Evolutionary conservation across 2,329 filamentous ascomycete species (phyloP).

Genomic region (Trichophyton schoenleinii): DNA sequence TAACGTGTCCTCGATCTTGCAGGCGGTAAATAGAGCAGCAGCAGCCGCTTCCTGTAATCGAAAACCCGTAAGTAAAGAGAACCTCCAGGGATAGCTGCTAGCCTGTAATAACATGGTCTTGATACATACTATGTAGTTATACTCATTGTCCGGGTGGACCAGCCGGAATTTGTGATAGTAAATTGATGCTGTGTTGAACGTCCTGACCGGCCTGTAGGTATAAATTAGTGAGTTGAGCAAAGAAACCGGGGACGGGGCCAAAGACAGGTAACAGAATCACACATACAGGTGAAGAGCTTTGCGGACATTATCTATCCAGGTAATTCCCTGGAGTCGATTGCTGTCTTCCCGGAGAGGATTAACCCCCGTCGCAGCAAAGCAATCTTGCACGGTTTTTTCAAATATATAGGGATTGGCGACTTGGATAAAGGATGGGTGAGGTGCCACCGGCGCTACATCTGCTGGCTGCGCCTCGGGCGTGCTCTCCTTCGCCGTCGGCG

Average conservation of each 20-base stretch:
- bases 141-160: constrained; percentile 71
- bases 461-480: background rate
- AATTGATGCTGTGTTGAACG: constrained; percentile 78
- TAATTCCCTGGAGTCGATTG: constrained; percentile 71
- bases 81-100: background rate
- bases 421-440: constrained; percentile 52
- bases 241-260: background rate
- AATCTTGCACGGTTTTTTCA: constrained; percentile 65
- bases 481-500: background rate
- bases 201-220: constrained; percentile 60
- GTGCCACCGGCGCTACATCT: constrained; percentile 26
- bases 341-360: constrained; percentile 68
- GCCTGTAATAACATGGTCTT: background rate
- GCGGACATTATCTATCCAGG: constrained; percentile 77
- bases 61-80: constrained; percentile 9
- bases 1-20: constrained; percentile 94
- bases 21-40: constrained; percentile 79
- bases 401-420: constrained; percentile 65
- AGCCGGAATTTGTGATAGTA: constrained; percentile 93
- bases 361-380: constrained; percentile 55
- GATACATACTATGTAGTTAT: constrained; percentile 51
- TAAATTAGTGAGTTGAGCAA: background rate
- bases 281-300: constrained; percentile 64
- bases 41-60: constrained; percentile 61
- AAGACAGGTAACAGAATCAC: constrained; percentile 21